A percentile compares a stretch with the other conserved stretches of the same genome.
phyloP scores from a whole-genome alignment of 768 basidiomycete species.

The Suillus subaureus region DNA sequence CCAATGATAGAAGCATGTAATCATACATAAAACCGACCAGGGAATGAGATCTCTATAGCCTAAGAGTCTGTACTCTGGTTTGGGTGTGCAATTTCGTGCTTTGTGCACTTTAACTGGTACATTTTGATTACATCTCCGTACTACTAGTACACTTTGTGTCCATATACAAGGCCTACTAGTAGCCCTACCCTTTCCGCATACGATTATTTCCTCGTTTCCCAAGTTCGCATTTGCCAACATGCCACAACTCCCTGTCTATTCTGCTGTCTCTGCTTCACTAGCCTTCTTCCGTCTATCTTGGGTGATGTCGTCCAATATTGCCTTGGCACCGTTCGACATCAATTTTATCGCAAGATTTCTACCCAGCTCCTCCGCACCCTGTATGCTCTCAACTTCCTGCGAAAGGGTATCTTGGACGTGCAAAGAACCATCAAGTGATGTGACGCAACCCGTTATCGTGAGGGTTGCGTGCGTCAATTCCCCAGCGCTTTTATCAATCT shows the following conservation, averaged over 20 bases:
- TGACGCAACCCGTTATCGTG: conserved; percentile 79
- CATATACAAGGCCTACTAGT: not conserved
- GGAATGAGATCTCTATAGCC: no score
- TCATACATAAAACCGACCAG: no score
- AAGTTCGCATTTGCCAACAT: not conserved
- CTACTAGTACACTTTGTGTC: not conserved
- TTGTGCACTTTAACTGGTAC: not conserved
- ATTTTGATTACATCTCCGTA: not conserved
- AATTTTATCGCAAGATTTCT: conserved; percentile 63
- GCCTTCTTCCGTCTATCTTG: conserved; percentile 56
- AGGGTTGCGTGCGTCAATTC: conserved; percentile 35
- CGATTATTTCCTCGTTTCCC: not conserved
- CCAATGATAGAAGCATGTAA: no score
- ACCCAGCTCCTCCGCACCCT: conserved; percentile 74
- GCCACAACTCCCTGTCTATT: conserved; percentile 14
- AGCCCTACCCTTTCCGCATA: not conserved
- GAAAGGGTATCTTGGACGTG: conserved; percentile 71
- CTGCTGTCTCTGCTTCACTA: conserved; percentile 35
- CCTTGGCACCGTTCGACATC: conserved; percentile 69
- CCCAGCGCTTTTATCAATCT: conserved; percentile 33
- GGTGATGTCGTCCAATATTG: conserved; percentile 85
- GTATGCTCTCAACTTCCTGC: conserved; percentile 49
- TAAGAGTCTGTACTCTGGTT: no score
- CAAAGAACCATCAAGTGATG: conserved; percentile 69
- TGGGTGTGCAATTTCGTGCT: not conserved